Base-by-base conservation (phyloP, 176 grass and related monocot species). In the Themeda triandra region DNA sequence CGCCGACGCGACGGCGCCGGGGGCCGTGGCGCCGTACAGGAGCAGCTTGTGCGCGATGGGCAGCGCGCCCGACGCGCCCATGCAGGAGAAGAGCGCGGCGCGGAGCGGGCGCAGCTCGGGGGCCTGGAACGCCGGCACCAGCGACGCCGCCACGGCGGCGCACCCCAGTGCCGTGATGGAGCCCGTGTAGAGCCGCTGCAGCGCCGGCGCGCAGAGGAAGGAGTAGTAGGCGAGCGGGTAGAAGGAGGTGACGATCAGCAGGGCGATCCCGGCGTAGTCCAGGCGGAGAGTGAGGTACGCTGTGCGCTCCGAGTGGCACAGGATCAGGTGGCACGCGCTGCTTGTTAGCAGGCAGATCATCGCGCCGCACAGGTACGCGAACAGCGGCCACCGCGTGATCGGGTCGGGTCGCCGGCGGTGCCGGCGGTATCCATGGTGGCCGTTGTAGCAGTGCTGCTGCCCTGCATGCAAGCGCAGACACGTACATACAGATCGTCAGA, bases 311-410 rank as follows among this genome's bases (percentile, higher is more conserved):
- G 95, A 98, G 87, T 95, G 95, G 79, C 95, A 98, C 4, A 87
- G 46, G 10, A 98, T 51, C 5, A 98, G 95, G 79, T 98, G 95
- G 82, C 92, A 98, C 11, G 48, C 66, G 79, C 80, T 93, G 89
- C 95, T 98, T 37, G 76, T 88, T n/a, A 95, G 87, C 10, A 98
- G 92, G 91, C 95, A 98, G 58, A 83, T 39, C 92, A 98, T 98
- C 14, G 91, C 87, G n/a, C 95, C 92, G 79, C 24, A 69, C 13
- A 95, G 82, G 80, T 91, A 98, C 36, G 89, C 87, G 63, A 91
- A 85, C 79, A 95, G 49, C n/a, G 95, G 95, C 95, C 91, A 98
- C 65, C 95, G 87, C 19, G 91, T 93, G 75, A 90, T 87, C 23
- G 92, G 90, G 10, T 89, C 80, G 24, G 10, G n/a, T n/a, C 10